Conservation (phyloP, 306 rosid species). For the Abrus precatorius region DNA sequence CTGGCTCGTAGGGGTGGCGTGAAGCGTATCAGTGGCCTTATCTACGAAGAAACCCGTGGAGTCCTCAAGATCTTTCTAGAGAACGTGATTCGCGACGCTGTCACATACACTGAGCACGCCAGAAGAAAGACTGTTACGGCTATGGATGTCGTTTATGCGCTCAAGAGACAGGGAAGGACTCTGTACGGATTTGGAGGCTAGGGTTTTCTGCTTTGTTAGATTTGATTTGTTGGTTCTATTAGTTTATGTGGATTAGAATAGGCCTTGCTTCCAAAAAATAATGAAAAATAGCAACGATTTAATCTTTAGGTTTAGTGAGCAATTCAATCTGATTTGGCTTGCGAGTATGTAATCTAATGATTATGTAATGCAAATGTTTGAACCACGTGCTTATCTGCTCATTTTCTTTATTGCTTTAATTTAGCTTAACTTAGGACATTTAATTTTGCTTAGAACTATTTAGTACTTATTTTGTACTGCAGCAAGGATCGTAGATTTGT, state of each 20-base stretch:
- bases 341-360: background rate
- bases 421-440: background rate
- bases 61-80: constrained; percentile 79
- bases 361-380: constrained; percentile 6
- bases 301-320: background rate
- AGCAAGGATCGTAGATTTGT: too few relatives aligned
- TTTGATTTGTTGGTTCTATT: background rate
- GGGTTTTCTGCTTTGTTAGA: background rate
- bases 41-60: constrained; percentile 81
- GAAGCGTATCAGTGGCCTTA: constrained; percentile 77
- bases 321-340: background rate
- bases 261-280: constrained; percentile 65
- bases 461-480: background rate
- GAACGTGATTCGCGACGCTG: constrained; percentile 82
- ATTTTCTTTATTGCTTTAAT: background rate
- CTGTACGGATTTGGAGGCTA: constrained; percentile 84
- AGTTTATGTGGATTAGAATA: background rate
- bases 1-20: constrained; percentile 82
- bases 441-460: background rate
- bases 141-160: constrained; percentile 77
- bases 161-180: constrained; percentile 83
- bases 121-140: constrained; percentile 82
- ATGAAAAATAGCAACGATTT: background rate
- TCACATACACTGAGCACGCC: constrained; percentile 79
- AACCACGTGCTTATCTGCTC: background rate